Evolutionary conservation across 2,329 filamentous ascomycete genomes (phyloP).

Genomic region (Aphanoascus verrucosus): DNA sequence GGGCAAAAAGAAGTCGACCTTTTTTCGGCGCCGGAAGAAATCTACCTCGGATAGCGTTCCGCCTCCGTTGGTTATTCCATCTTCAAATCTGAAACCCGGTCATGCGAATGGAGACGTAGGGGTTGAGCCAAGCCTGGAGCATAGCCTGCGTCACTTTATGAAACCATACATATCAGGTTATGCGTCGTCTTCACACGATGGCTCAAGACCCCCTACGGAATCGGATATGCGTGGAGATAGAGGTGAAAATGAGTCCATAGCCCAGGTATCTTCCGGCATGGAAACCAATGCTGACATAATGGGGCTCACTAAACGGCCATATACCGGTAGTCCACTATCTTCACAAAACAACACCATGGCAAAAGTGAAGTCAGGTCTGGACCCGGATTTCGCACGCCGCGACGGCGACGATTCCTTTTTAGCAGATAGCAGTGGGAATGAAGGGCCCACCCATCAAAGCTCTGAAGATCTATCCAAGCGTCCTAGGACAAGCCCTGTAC

Average conservation of each 20-base stretch:
- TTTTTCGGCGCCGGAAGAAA: constrained; percentile 90
- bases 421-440: constrained; percentile 29
- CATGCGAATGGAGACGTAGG: constrained; percentile 16
- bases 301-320: not conserved
- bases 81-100: constrained; percentile 30
- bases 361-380: constrained; percentile 22
- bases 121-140: constrained; percentile 52
- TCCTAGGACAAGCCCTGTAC: constrained; percentile 20
- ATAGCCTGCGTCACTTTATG: constrained; percentile 78
- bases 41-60: constrained; percentile 56
- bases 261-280: not conserved
- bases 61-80: constrained; percentile 45
- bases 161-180: constrained; percentile 58
- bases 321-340: not conserved
- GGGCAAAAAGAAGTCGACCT: constrained; percentile 86
- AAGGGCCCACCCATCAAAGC: constrained; percentile 19
- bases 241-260: constrained; percentile 1
- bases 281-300: not conserved
- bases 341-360: not conserved
- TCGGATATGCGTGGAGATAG: not conserved
- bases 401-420: constrained; percentile 26
- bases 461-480: constrained; percentile 14
- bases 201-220: constrained; percentile 18
- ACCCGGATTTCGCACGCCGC: constrained; percentile 20
- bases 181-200: constrained; percentile 15